phyloP scores from a whole-genome alignment of 2,329 filamentous ascomycete species.

The Allantophomopsis cytisporea region DNA sequence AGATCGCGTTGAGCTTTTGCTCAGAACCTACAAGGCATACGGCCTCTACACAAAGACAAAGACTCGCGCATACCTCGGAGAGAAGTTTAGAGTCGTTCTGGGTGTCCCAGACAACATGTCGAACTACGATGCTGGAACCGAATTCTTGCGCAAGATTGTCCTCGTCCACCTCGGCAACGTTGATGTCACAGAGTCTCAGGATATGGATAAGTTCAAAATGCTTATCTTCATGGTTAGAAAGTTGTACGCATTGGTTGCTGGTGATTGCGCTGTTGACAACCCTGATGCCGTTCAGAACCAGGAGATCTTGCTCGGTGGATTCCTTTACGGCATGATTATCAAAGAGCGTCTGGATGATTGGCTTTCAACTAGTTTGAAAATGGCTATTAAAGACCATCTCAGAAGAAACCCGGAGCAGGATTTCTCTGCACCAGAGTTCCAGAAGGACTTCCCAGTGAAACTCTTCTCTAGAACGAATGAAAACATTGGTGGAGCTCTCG shows the following conservation, averaged over 20 bases:
- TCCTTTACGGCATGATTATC: slow-evolving; percentile 86
- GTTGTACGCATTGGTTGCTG: slow-evolving; percentile 82
- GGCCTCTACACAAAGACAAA: slow-evolving; percentile 68
- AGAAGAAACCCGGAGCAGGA: slow-evolving; percentile 45
- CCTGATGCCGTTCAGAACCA: slow-evolving; percentile 95
- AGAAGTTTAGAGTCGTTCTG: slow-evolving; percentile 82
- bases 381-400: slow-evolving; percentile 41
- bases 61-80: slow-evolving; percentile 75
- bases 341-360: slow-evolving; percentile 93
- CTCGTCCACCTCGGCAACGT: slow-evolving; percentile 82
- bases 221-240: slow-evolving; percentile 94
- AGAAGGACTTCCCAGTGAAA: slow-evolving; percentile 63
- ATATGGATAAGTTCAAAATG: slow-evolving; percentile 87
- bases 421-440: slow-evolving; percentile 67
- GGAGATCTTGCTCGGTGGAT: slow-evolving; percentile 85
- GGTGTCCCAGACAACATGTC: slow-evolving; percentile 73
- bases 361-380: slow-evolving; percentile 41
- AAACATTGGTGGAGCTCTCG: slow-evolving; percentile 73
- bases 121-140: slow-evolving; percentile 79
- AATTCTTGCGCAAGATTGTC: slow-evolving; percentile 82
- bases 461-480: slow-evolving; percentile 76
- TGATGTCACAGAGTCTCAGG: slow-evolving; percentile 70
- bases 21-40: slow-evolving; percentile 90
- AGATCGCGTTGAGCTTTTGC: slow-evolving; percentile 80
- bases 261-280: slow-evolving; percentile 88